Evolutionary conservation across 1,284 basidiomycete genomes (phyloP).

Genomic region (Xerocomus subilludens): DNA sequence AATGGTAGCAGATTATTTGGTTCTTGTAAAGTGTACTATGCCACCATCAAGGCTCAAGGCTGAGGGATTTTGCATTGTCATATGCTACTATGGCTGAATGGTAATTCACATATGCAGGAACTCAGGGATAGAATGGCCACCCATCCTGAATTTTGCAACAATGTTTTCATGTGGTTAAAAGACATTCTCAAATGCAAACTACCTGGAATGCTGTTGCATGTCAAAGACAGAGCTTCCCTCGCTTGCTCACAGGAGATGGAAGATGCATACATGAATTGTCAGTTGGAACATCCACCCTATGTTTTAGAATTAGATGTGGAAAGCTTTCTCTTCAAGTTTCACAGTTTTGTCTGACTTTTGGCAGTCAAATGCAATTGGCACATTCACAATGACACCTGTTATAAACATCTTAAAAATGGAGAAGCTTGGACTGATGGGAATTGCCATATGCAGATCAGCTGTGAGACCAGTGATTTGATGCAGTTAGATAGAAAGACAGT

Average conservation of each 20-base stretch:
- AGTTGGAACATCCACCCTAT: too few relatives aligned
- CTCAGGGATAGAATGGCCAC: background rate
- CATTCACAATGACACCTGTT: background rate
- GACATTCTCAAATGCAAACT: background rate
- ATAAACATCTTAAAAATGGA: background rate
- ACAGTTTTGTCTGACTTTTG: background rate
- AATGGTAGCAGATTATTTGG: background rate
- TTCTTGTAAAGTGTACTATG: background rate
- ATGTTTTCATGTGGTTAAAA: background rate
- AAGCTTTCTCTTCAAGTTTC: background rate
- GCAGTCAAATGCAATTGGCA: background rate
- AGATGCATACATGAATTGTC: too few relatives aligned
- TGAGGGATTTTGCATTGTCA: background rate
- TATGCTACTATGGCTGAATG: background rate
- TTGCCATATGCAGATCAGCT: background rate
- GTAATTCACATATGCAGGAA: background rate
- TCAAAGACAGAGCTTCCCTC: too few relatives aligned
- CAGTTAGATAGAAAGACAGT: background rate
- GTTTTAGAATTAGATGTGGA: background rate
- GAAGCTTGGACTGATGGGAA: background rate
- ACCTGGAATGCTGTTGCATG: background rate
- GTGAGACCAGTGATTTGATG: background rate
- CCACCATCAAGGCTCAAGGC: background rate
- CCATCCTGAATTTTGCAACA: accelerated
- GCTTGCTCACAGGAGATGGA: too few relatives aligned